Base-by-base conservation (phyloP, 129 eudicot genomes). In the Logfia minima region DNA sequence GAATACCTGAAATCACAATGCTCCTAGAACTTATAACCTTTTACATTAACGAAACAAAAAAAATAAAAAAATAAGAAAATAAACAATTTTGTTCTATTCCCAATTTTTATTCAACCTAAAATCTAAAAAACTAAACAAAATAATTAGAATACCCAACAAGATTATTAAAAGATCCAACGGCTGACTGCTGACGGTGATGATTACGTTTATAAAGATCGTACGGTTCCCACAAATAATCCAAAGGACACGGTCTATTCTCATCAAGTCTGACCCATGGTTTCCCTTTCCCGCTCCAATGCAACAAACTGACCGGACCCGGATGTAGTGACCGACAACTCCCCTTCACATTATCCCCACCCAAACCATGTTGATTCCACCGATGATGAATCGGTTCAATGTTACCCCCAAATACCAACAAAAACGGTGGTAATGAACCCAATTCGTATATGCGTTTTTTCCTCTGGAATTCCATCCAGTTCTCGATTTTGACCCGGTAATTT, bases 211-310 rank as follows among this genome's bases (percentile, higher is more conserved):
- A 87, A 32, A 93, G 75, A 93, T 93, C 98, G 61, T 93, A 93
- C 7, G 98, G 98, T 84, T 87, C 88, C 98, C 98, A 93, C 35
- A 93, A 70, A 85, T 85, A 77, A 90, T 93, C 98, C 92, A 93
- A 88, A 83, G 98, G 98, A 82, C 98, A 93, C 0, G 97, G 83
- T 34, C 85, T 81, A 74, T 80, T 85, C 79, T 86, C 96, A 75
- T 93, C 98, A 8, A 93, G 87, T 41, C 98, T 56, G 18, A 85
- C 96, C 98, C 98, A 93, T 1, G 98, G 98, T 83, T 93, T 93
- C 32, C 98, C 98, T 43, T 93, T 93, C 0, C 98, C 98, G 17
- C 87, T 79, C 98, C 98, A 93, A 79, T 93, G 98, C 61, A 93
- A 75, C 83, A 93, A 82, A 56, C 98, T 93, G 58, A 93, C 98